Evolutionary conservation across 2,329 filamentous ascomycete species (phyloP), one percentile per base, ranked within the genome.

Genomic region (Coleophoma crateriformis): DNA sequence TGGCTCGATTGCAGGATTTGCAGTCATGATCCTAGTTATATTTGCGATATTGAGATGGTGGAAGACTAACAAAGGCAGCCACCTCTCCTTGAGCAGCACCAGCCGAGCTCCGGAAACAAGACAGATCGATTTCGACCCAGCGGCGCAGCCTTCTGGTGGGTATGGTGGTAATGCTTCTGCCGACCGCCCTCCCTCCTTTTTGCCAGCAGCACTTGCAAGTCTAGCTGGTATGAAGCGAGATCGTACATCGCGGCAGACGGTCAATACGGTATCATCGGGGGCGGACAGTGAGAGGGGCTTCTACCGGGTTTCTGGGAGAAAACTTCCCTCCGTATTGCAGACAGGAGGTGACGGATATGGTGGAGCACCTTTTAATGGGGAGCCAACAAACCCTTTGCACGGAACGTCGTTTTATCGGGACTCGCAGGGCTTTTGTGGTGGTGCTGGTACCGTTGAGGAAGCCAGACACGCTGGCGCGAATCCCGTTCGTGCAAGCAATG

Each of bases 301-400:
- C 62, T 78, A 84, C 54, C 78, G 81, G 32, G 77, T 87, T 2
- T 83, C 82, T 6, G 83, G 83, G 53, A 76, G 76, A 59, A 86
- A 85, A 59, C 64, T 87, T 50, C 78, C 79, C 3, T 81, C 83
- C 2, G 82, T 85, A 10, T 66, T 86, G 35, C 73, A 80, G 51
- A 72, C 71, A 43, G 82, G 82, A 13, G 82, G 82, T 6, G 82
- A 85, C 60, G 82, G 82, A 1, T 85, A 81, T 64, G 27, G 27
- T 4, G 73, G 74, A 17, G 79, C 80, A 7, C 35, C 35, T 51
- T 27, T 27, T 10, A 4, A 10, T 3, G 72, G 50, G 11, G 66
- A 55, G 56, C 42, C 37, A 34, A 54, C 55, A 33, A 54, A 62
- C 54, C 58, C 40, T 59, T 69, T 74, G 58, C 81, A 76, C 57